phyloP scores from a whole-genome alignment of 129 eudicot genomes.

The Tanacetum coccineum region DNA sequence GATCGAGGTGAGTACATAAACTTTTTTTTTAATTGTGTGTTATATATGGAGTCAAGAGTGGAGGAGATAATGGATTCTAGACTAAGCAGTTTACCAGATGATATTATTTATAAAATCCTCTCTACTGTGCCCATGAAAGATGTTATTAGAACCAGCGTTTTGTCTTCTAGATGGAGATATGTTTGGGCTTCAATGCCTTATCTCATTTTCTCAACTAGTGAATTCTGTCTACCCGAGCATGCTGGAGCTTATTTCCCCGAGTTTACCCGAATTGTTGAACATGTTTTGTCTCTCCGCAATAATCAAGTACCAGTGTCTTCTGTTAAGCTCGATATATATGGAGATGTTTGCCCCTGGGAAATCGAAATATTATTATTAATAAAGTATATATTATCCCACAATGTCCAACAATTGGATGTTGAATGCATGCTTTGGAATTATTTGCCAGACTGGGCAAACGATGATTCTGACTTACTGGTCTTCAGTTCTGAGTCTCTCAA shows the following conservation, averaged over 20 bases:
- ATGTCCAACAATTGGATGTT: constrained; percentile 4
- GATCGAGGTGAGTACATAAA: no score
- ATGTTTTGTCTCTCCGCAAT: constrained; percentile 15
- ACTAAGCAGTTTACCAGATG: constrained; percentile 17
- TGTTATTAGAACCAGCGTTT: background rate
- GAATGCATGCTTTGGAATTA: background rate
- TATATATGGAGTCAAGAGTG: background rate
- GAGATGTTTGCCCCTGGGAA: background rate
- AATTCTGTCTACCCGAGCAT: no score
- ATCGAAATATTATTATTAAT: background rate
- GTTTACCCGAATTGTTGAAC: background rate
- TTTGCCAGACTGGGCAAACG: no score
- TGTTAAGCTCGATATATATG: background rate
- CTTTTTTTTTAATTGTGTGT: background rate
- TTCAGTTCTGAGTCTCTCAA: background rate
- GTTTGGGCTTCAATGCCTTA: constrained; percentile 4
- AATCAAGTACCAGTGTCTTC: constrained; percentile 1
- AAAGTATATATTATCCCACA: constrained; percentile 9
- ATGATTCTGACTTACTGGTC: background rate
- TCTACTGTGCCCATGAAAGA: background rate
- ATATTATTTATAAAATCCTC: constrained; percentile 7
- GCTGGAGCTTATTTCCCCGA: no score
- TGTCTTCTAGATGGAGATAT: constrained; percentile 16
- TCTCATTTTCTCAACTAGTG: background rate
- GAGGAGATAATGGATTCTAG: background rate